These are phyloP conservation scores for Coleophoma eucalyptorum DNA, from an alignment of 2,329 filamentous ascomycete species.

Conservation along the genomic window DNA sequence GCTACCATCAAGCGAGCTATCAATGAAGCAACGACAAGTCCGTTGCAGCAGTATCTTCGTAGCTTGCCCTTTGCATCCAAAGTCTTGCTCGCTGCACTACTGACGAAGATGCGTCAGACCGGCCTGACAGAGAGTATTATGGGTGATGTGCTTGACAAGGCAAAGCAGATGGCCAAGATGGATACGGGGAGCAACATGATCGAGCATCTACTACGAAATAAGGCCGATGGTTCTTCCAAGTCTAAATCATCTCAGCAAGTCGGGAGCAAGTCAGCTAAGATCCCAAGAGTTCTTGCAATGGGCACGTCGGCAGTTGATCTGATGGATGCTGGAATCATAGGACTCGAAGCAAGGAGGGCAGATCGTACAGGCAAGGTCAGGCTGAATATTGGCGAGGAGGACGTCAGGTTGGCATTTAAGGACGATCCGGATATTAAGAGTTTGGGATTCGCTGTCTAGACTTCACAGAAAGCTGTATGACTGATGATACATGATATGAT, in stretches of 20 bases:
- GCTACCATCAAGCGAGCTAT: constrained; percentile 92
- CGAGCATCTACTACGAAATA: constrained; percentile 43
- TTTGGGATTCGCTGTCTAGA: constrained; percentile 23
- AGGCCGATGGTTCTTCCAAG: constrained; percentile 12
- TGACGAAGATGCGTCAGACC: constrained; percentile 75
- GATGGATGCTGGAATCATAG: constrained; percentile 82
- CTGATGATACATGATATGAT: neutral
- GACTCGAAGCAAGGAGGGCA: constrained; percentile 74
- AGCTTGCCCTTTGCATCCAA: constrained; percentile 79
- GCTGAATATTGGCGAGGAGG: constrained; percentile 83
- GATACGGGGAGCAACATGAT: constrained; percentile 58
- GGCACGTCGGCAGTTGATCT: constrained; percentile 76
- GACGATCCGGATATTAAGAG: constrained; percentile 83
- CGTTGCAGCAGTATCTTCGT: constrained; percentile 84
- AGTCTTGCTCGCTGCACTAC: constrained; percentile 77
- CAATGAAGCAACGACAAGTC: constrained; percentile 89
- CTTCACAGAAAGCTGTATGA: constrained; percentile 4
- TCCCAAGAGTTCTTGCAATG: constrained; percentile 53
- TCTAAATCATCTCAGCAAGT: constrained; percentile 20
- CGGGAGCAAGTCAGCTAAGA: neutral
- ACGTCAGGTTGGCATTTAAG: constrained; percentile 81
- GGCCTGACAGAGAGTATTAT: constrained; percentile 85
- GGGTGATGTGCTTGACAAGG: constrained; percentile 86
- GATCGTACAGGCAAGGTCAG: constrained; percentile 86
- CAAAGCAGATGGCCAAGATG: constrained; percentile 62